Base-by-base conservation (phyloP, 108 stramenopile species). In the Fistulifera solaris region DNA sequence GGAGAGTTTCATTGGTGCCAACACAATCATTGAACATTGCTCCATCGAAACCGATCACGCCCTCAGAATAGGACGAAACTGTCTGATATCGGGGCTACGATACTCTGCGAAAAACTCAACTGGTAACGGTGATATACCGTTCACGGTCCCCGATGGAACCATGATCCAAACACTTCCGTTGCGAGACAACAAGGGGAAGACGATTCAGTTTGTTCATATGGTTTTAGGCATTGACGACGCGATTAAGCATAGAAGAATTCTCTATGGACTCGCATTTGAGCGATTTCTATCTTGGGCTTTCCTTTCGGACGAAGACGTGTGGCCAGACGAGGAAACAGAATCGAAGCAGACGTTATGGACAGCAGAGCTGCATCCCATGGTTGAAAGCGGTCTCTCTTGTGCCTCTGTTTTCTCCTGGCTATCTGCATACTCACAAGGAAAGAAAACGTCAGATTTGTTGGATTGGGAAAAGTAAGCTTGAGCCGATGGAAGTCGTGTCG, bases 281-380 rank as follows among this genome's bases (percentile, higher is more conserved):
- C 26, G 55, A 25, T 65, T 89, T 41, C 38, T 83, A 7, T 4
- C 63, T 13, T 35, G 41, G 24, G 75, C 66, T 1, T 67, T 61
- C 27, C 24, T 83, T 14, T 14, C 45, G 10, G 44, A 35, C 1
- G 27, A 42, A 0, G 77, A 89, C 62, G 16, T 89, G 13, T 82
- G 80, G 81, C 21, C 35, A 13, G 35, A 49, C 11, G 70, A 62
- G n/a, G 42, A 28, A 42, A 44, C 58, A 0, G 58, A 65, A 48
- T 52, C 56, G 16, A 56, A 65, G 10, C 44, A 65, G 18, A 67
- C 53, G 45, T 27, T 89, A 22, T 89, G 87, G 87, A 85, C 68
- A 56, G 87, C 87, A 15, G 72, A 61, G 41, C 39, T 89, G 1
- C 70, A 83, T 56, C 83, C 87, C 19, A 45, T 78, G 14, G 53